A percentile compares a stretch with the other conserved stretches of the same genome.
phyloP scores from a whole-genome alignment of 176 grass and related monocot genomes.

The Leersia perrieri region DNA sequence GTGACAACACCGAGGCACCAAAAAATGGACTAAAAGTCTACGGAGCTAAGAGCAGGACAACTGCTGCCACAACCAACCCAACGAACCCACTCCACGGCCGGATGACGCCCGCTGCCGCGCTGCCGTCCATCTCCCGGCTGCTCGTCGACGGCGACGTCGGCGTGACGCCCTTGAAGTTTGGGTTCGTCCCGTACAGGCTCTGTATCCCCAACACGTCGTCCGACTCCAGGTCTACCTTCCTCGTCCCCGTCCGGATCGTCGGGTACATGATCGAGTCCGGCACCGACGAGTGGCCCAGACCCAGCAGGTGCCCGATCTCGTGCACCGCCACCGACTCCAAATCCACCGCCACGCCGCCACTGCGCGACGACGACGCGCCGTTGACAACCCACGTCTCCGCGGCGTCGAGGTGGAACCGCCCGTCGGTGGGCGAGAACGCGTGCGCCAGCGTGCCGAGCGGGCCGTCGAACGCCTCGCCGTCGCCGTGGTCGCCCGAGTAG shows the following conservation, averaged over 20 bases:
- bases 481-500: conserved; percentile 62
- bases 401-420: conserved; percentile 85
- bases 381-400: conserved; percentile 73
- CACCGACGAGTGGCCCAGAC: conserved; percentile 80
- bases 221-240: conserved; percentile 64
- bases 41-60: conserved; percentile 37
- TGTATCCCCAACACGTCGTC: conserved; percentile 87
- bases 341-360: conserved; percentile 55
- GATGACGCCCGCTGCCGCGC: background rate
- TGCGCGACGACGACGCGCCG: conserved; percentile 24
- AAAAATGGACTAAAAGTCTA: background rate
- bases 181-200: conserved; percentile 84
- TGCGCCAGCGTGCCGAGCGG: conserved; percentile 84
- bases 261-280: conserved; percentile 86
- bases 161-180: conserved; percentile 56
- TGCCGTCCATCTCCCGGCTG: conserved; percentile 63
- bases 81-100: conserved; percentile 9
- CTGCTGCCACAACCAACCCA: conserved; percentile 31
- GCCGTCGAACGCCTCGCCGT: conserved; percentile 91
- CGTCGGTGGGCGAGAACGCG: conserved; percentile 93
- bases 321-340: conserved; percentile 95
- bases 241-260: conserved; percentile 58
- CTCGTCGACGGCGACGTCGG: conserved; percentile 49
- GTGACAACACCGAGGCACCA: conserved; percentile 6
- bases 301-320: conserved; percentile 95